Percentiles rank a stretch among this genome's conserved stretches.
These are phyloP conservation scores for Sporisorium graminicola DNA, from an alignment of 1,284 basidiomycete genomes.

Conservation along the genomic window DNA sequence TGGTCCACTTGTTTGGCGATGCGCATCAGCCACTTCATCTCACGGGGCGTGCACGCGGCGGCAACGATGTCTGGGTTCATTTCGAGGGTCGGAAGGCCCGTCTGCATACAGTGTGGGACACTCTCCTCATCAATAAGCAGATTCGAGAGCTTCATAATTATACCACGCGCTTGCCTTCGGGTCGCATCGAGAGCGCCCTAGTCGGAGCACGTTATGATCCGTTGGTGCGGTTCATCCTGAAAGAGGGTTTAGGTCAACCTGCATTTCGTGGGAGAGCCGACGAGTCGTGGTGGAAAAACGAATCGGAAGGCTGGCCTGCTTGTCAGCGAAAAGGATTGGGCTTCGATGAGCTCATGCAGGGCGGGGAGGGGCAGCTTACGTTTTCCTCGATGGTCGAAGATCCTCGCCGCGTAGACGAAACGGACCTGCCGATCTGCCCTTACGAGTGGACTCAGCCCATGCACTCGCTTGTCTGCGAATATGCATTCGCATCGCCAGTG, in stretches of 20 bases:
- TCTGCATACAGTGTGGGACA: conserved; percentile 88
- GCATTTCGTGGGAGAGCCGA: conserved; percentile 3
- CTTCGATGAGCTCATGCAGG: background rate
- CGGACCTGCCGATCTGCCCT: conserved; percentile 77
- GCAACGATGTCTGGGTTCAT: conserved; percentile 75
- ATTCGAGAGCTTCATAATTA: conserved; percentile 83
- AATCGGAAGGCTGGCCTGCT: conserved; percentile 53
- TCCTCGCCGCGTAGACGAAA: conserved; percentile 56
- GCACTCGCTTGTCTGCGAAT: conserved; percentile 60
- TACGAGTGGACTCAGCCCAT: conserved; percentile 70
- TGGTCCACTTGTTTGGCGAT: conserved; percentile 90
- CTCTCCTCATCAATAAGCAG: conserved; percentile 81
- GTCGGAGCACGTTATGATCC: conserved; percentile 87
- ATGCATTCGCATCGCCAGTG: conserved; percentile 78
- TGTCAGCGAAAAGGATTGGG: conserved; percentile 45
- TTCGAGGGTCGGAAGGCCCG: conserved; percentile 71
- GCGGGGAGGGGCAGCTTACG: conserved; percentile 22
- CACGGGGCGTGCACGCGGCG: conserved; percentile 84
- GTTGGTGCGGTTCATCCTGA: conserved; percentile 85
- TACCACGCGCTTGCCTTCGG: conserved; percentile 76
- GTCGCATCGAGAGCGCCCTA: conserved; percentile 79
- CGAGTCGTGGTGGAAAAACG: conserved; percentile 50
- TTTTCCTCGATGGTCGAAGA: conserved; percentile 17
- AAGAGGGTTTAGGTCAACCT: conserved; percentile 76
- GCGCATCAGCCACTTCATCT: conserved; percentile 92